Evolutionary conservation across 139 green algal genomes (phyloP), one percentile per base, ranked within the genome.

Genomic region (Yamagishiella unicocca): DNA sequence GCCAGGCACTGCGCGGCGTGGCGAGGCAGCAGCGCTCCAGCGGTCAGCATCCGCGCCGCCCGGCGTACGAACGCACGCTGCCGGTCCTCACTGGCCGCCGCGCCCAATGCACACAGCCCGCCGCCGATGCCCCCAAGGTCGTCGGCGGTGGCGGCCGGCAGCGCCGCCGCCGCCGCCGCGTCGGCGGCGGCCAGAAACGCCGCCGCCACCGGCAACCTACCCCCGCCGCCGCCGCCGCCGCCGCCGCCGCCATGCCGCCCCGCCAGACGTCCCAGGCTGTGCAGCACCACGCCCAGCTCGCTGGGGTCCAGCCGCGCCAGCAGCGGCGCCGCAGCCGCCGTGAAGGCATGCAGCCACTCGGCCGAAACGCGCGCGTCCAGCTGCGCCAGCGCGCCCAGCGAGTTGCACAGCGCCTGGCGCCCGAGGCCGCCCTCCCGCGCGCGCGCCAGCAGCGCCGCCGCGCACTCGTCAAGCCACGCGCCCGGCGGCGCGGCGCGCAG

Each of bases 271-370:
- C 64, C 80, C 2, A 90, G 45, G 27, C 58, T 45, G 70, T 64
- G 29, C 43, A 87, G 84, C 43, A 90, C n/a, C 68, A 88, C 68
- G 17, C 46, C 83, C 35, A 88, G 27, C 66, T 92, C 84, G 29
- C 55, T 35, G 3, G 78, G 40, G 14, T 4, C 14, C 42, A 92
- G 58, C 25, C 8, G 0, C 5, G 1, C 17, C 46, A 85, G 70
- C 61, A 82, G 83, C 67, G 72, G 83, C 83, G 64, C 42, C 66
- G 66, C 27, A 27, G 83, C 82, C n/a, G 43, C 45, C 29, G 38
- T 42, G 42, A 87, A 83, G 6, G 12, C 42, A 2, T 14, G 27
- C 29, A 83, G 31, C 82, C 81, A 89, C 42, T 64, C n/a, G 31
- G 46, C 21, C 37, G 72, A 46, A 25, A 83, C 31, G 0, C 70